Base-by-base conservation (phyloP, 1,284 basidiomycete species). In the Puccinia novopanici region DNA sequence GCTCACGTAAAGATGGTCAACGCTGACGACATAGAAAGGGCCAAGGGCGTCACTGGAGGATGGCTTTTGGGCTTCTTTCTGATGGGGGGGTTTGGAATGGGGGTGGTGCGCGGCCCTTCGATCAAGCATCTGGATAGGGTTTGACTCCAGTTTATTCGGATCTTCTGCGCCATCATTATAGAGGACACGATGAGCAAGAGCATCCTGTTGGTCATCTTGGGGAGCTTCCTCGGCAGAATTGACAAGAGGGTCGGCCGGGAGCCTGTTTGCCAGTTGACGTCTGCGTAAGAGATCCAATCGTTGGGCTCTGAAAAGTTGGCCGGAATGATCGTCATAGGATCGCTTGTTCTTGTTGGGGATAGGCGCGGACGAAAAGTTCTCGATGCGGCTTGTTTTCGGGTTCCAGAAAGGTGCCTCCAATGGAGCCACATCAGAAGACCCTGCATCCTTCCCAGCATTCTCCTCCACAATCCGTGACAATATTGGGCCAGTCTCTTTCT, bases 1-100 rank as follows among this genome's bases (percentile, higher is more conserved):
- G 45, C 76, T 70, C 50, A 78, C 76, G 45, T 78, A 78, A 22
- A 78, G 52, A 59, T 78, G 76, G 55, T 78, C 76, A 54, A 78
- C 76, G 34, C 63, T 52, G 65, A 78, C 65, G 17, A 78, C 76
- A 27, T 68, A 78, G 34, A 78, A 78, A 5, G 76, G 65, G 6
- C 76, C 76, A 37, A 78, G 63, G 22, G 48, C 13, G 15, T 27
- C 45, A 67, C 61, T 65, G 5, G 61, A 22, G 2, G 40, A 8
- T 6, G 40, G 1, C 13, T 12, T 30, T 61, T 61, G 12, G 24
- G 4, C 45, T 27, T 30, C 24, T 30, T 70, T 57, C 13, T 24
- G 68, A 3, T 61, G 61, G 15, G 59, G 24, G 22, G 37, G 4
- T 57, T 55, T 37, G 34, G 30, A 73, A 19, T 37, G 19, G 27